Conservation (phyloP, 306 rosid species). For the Ammopiptanthus mongolicus region DNA sequence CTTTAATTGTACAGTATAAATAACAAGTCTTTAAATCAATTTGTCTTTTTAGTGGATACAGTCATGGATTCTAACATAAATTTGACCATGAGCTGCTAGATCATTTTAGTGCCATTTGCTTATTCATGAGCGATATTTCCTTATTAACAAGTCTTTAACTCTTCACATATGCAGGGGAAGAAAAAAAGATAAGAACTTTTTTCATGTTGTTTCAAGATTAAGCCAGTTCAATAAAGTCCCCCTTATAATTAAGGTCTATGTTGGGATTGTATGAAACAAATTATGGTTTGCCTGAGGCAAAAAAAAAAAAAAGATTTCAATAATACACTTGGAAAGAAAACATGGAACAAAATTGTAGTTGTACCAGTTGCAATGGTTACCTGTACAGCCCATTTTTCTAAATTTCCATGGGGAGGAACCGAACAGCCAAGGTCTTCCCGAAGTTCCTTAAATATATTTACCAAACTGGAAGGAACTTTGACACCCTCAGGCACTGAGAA, state of each 20-base stretch:
- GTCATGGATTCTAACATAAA: background rate
- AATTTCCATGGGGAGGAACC: conserved; percentile 75
- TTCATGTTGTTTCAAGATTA: background rate
- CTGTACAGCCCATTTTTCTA: conserved; percentile 91
- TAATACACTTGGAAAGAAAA: background rate
- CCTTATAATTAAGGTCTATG: background rate
- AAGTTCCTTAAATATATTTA: conserved; percentile 84
- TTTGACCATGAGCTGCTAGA: background rate
- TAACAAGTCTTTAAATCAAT: background rate
- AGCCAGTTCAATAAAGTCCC: background rate
- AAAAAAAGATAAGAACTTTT: background rate
- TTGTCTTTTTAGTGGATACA: background rate
- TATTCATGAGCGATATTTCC: background rate
- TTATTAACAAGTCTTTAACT: background rate
- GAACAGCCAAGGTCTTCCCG: conserved; percentile 87
- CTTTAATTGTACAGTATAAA: background rate
- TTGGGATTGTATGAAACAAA: background rate
- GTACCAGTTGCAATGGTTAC: conserved; percentile 21
- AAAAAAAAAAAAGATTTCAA: no score
- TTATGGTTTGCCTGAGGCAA: no score
- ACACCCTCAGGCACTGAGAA: conserved; percentile 91
- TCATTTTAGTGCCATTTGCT: background rate
- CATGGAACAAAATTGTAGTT: background rate
- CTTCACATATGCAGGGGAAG: background rate
- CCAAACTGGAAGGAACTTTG: conserved; percentile 84